These are phyloP conservation scores for Trichosporon sp. DNA, from an alignment of 1,284 basidiomycete species.

Conservation along the genomic window DNA sequence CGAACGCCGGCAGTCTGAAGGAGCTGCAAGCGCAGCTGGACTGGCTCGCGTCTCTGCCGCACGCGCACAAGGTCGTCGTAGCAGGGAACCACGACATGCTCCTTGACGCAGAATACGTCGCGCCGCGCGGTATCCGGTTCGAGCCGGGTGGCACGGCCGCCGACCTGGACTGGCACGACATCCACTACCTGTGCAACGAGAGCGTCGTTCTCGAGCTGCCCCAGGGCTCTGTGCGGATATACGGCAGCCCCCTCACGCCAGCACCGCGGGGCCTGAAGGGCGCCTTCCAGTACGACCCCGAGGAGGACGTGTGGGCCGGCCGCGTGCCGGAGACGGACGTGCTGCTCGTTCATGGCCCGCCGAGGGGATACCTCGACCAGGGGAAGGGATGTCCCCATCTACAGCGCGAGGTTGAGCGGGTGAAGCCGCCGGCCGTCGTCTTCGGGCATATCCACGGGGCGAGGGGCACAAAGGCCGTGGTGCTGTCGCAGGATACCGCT, in stretches of 20 bases:
- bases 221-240: background rate
- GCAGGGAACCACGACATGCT: constrained; percentile 10
- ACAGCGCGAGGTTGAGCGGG: background rate
- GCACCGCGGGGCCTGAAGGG: background rate
- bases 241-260: background rate
- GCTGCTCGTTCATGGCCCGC: background rate
- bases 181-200: background rate
- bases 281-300: background rate
- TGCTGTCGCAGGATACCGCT: background rate
- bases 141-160: background rate
- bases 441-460: background rate
- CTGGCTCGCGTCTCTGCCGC: constrained; percentile 4
- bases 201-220: background rate
- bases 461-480: background rate
- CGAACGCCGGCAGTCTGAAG: background rate
- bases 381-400: background rate
- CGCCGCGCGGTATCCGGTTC: background rate
- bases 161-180: constrained; percentile 7
- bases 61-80: constrained; percentile 9
- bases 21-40: constrained; percentile 7
- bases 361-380: background rate
- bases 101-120: background rate
- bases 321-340: background rate
- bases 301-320: background rate
- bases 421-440: background rate